Evolutionary conservation across 2,329 filamentous ascomycete species (phyloP).

Genomic region (Penicillium sp.): DNA sequence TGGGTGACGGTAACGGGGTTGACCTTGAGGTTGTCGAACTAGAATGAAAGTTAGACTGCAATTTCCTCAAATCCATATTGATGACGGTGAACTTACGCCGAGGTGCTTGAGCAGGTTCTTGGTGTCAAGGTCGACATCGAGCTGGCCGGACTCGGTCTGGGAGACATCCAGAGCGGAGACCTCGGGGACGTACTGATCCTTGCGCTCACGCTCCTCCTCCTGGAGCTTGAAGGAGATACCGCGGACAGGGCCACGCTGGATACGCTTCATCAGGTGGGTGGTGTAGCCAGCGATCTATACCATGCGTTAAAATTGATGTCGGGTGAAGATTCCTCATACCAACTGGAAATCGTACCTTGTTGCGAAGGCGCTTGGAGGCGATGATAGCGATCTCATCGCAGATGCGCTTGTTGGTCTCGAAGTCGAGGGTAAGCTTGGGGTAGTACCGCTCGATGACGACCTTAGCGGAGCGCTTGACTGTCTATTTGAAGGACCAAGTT

Average conservation of each 20-base stretch:
- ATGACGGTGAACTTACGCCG: slow-evolving; percentile 64
- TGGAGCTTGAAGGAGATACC: slow-evolving; percentile 99
- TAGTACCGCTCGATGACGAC: slow-evolving; percentile 99
- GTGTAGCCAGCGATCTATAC: slow-evolving; percentile 91
- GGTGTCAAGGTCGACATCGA: slow-evolving; percentile 95
- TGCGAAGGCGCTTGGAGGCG: slow-evolving; percentile 95
- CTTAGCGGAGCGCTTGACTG: slow-evolving; percentile 86
- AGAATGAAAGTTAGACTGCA: slow-evolving; percentile 23
- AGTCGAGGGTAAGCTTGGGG: slow-evolving; percentile 96
- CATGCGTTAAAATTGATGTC: not conserved
- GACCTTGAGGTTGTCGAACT: slow-evolving; percentile 98
- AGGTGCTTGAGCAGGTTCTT: slow-evolving; percentile 99
- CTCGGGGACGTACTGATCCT: slow-evolving; percentile 99
- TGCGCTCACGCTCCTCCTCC: slow-evolving; percentile 99
- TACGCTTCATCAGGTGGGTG: slow-evolving; percentile 99
- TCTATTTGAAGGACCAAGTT: slow-evolving; percentile 38
- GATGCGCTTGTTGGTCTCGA: slow-evolving; percentile 99
- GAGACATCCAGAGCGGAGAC: slow-evolving; percentile 97
- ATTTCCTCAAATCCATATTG: not conserved
- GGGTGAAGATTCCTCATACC: not conserved
- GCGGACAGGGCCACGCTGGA: slow-evolving; percentile 96
- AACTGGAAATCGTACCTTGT: slow-evolving; percentile 66
- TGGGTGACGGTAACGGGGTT: slow-evolving; percentile 88
- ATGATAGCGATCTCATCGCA: slow-evolving; percentile 99
- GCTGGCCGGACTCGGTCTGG: slow-evolving; percentile 84